A percentile compares a stretch with the other conserved stretches of the same genome.
These are phyloP conservation scores for Amphicarpaea edgeworthii DNA, from an alignment of 306 rosid species.

Conservation along the genomic window DNA sequence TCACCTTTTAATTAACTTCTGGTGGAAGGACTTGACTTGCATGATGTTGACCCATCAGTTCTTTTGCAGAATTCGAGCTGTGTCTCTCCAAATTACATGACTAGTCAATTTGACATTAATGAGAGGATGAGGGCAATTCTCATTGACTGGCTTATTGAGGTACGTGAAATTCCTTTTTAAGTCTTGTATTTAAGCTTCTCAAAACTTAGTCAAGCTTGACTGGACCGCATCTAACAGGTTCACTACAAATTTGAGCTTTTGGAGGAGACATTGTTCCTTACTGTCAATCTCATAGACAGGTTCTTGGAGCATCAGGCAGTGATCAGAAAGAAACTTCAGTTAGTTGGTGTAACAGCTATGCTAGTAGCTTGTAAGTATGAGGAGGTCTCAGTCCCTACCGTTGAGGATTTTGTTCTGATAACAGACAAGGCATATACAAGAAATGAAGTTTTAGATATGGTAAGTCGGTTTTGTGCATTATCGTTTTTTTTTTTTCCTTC, in stretches of 20 bases:
- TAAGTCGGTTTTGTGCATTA: neutral
- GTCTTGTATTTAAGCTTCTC: neutral
- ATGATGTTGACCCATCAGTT: constrained; percentile 28
- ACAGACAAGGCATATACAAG: constrained; percentile 58
- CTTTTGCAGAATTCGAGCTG: constrained; percentile 47
- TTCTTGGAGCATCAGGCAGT: constrained; percentile 52
- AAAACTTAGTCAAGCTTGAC: constrained; percentile 1
- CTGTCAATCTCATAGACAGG: constrained; percentile 58
- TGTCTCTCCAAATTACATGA: constrained; percentile 53
- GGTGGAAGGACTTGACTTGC: neutral
- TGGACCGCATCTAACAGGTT: constrained; percentile 47
- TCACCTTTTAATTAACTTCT: neutral
- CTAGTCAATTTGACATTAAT: constrained; percentile 53
- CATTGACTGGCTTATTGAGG: constrained; percentile 62
- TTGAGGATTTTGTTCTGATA: constrained; percentile 56
- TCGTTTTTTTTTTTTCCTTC: neutral
- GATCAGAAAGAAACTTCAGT: constrained; percentile 56
- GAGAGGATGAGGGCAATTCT: constrained; percentile 62
- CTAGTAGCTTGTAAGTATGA: constrained; percentile 59
- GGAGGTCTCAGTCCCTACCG: constrained; percentile 55
- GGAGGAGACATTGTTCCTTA: constrained; percentile 57
- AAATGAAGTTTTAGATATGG: constrained; percentile 53
- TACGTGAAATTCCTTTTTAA: constrained; percentile 10
- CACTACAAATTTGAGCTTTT: constrained; percentile 61
- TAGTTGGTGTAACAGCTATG: constrained; percentile 60